Conservation (phyloP, 768 basidiomycete species). For the Suillus weaverae region DNA sequence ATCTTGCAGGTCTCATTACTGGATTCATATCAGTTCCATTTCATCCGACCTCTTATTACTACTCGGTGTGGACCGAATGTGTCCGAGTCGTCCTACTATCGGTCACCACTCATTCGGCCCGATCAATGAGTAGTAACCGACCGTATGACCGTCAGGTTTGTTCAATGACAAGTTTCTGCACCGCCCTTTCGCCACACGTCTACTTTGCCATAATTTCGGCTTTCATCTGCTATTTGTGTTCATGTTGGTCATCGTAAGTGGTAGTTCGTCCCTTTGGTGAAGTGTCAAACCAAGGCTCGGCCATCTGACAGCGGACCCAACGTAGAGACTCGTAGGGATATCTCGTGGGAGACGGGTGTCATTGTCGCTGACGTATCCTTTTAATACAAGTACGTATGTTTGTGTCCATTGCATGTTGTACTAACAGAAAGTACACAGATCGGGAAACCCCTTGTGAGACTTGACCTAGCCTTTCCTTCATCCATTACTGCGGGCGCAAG, state of each 20-base stretch:
- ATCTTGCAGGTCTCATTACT: not conserved
- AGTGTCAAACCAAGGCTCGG: not conserved
- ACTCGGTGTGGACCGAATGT: not conserved
- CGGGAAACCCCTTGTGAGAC: not conserved
- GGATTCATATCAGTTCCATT: not conserved
- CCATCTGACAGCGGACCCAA: not conserved
- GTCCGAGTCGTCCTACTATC: no score
- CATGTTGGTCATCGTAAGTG: not conserved
- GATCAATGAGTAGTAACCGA: not conserved
- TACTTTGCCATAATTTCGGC: not conserved
- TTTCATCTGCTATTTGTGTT: not conserved
- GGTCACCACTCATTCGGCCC: not conserved
- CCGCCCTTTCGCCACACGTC: not conserved
- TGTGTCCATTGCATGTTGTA: not conserved
- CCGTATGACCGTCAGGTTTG: not conserved
- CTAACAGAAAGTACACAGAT: not conserved
- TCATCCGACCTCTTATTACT: not conserved
- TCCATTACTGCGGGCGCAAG: not conserved
- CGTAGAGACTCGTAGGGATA: not conserved
- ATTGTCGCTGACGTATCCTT: not conserved
- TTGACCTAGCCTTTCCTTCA: constrained; percentile 1
- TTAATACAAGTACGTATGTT: not conserved
- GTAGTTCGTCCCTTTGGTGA: not conserved
- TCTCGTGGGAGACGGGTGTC: not conserved
- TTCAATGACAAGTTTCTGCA: not conserved